These are phyloP conservation scores for Punica granatum DNA, from an alignment of 345 rosid species.

Conservation along the genomic window DNA sequence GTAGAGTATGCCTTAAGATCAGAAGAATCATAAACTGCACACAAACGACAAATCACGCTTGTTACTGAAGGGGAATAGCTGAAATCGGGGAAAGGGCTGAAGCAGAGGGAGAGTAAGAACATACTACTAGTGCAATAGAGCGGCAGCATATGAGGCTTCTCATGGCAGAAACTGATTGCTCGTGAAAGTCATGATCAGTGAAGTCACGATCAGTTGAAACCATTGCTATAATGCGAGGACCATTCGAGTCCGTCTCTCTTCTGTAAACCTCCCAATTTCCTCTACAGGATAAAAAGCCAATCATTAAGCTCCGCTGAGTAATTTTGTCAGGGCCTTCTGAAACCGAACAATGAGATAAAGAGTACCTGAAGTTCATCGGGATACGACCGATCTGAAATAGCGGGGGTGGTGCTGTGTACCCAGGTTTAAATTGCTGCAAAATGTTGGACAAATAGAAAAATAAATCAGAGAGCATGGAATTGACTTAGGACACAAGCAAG, in stretches of 20 bases:
- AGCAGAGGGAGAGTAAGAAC: constrained; percentile 6
- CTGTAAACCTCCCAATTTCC: constrained; percentile 76
- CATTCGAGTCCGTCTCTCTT: constrained; percentile 28
- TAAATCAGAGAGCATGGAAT: too few species aligned
- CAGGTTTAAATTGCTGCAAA: constrained; percentile 62
- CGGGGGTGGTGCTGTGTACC: constrained; percentile 79
- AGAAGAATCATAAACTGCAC: constrained; percentile 79
- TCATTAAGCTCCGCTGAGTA: neutral
- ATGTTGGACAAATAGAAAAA: constrained; percentile 12
- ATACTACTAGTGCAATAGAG: constrained; percentile 53
- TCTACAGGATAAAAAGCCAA: constrained; percentile 15
- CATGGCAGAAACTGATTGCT: constrained; percentile 40
- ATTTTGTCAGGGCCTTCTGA: neutral
- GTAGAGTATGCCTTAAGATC: constrained; percentile 68
- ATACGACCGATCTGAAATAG: constrained; percentile 58
- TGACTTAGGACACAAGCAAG: neutral
- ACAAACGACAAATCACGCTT: neutral
- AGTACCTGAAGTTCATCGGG: constrained; percentile 72
- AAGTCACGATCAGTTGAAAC: constrained; percentile 56
- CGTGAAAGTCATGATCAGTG: constrained; percentile 32
- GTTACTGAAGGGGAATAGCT: neutral
- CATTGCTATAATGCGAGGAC: constrained; percentile 53
- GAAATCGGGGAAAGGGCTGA: neutral
- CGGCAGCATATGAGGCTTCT: constrained; percentile 56
- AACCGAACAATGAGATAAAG: neutral